Percentiles rank a stretch among this genome's conserved stretches.
Evolutionary conservation across 2,329 filamentous ascomycete genomes (phyloP).

Genomic region (Geoglossum cookeanum): DNA sequence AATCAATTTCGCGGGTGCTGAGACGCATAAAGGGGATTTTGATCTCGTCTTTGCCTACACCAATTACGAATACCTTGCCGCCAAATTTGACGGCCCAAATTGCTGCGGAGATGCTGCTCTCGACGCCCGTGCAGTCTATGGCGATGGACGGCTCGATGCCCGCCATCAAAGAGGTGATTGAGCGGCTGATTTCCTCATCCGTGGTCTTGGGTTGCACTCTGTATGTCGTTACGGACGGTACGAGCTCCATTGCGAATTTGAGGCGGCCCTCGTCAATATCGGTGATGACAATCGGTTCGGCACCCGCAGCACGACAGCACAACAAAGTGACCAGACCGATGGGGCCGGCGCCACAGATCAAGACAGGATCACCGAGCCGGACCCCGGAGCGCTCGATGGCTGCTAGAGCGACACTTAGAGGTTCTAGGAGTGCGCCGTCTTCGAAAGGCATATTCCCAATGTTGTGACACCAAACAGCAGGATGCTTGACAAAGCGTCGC

Average conservation of each 20-base stretch:
- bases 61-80: slow-evolving; percentile 92
- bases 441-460: slow-evolving; percentile 85
- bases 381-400: slow-evolving; percentile 70
- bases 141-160: slow-evolving; percentile 64
- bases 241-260: slow-evolving; percentile 66
- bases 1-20: slow-evolving; percentile 77
- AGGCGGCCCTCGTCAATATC: slow-evolving; percentile 81
- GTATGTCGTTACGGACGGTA: slow-evolving; percentile 62
- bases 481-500: slow-evolving; percentile 86
- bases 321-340: slow-evolving; percentile 82
- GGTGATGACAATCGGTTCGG: slow-evolving; percentile 79
- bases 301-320: slow-evolving; percentile 69
- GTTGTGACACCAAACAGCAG: slow-evolving; percentile 88
- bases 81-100: slow-evolving; percentile 89
- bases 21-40: slow-evolving; percentile 88
- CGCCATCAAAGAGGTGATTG: slow-evolving; percentile 51
- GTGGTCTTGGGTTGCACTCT: slow-evolving; percentile 45
- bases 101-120: slow-evolving; percentile 67
- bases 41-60: slow-evolving; percentile 89
- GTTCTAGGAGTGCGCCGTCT: slow-evolving; percentile 78
- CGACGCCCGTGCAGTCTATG: slow-evolving; percentile 88
- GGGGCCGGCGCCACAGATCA: slow-evolving; percentile 83
- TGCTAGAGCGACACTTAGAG: slow-evolving; percentile 72
- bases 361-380: slow-evolving; percentile 64
- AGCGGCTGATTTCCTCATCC: slow-evolving; percentile 51